These are phyloP conservation scores for Irpex sp. DNA, from an alignment of 1,284 basidiomycete species.

Conservation along the genomic window DNA sequence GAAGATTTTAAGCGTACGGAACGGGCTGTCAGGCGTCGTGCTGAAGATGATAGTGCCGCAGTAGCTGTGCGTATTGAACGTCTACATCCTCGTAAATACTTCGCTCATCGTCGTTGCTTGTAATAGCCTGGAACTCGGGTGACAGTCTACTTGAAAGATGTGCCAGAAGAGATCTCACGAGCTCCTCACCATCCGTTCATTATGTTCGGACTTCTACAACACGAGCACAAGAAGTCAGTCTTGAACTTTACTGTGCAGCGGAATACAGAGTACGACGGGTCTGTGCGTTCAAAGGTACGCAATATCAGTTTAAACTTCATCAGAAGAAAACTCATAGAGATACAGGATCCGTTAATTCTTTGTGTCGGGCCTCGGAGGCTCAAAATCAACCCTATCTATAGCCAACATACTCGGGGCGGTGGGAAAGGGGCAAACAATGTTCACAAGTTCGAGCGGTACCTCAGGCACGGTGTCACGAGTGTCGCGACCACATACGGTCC, in stretches of 20 bases:
- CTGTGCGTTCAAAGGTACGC: conserved; percentile 85
- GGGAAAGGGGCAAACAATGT: conserved; percentile 93
- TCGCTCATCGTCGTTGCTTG: background rate
- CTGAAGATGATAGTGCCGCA: conserved; percentile 52
- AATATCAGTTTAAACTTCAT: background rate
- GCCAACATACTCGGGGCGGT: conserved; percentile 88
- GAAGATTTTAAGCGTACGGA: conserved; percentile 92
- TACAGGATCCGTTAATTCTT: conserved; percentile 82
- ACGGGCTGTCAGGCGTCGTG: conserved; percentile 66
- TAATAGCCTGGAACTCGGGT: conserved; percentile 77
- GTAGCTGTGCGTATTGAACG: conserved; percentile 54
- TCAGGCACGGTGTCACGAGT: conserved; percentile 77
- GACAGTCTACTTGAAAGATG: conserved; percentile 68
- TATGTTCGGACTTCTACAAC: conserved; percentile 84
- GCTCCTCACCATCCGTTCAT: conserved; percentile 53
- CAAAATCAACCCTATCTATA: conserved; percentile 85
- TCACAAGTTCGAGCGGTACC: conserved; percentile 95
- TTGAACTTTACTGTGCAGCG: conserved; percentile 92
- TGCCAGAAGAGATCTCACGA: conserved; percentile 51
- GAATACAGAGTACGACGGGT: conserved; percentile 91
- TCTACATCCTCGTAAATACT: background rate
- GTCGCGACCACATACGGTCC: conserved; percentile 90
- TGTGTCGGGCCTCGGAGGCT: conserved; percentile 89
- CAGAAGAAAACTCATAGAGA: background rate
- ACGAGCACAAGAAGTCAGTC: conserved; percentile 96